A percentile compares a stretch with the other conserved stretches of the same genome.
Evolutionary conservation across 2,329 filamentous ascomycete genomes (phyloP).

Genomic region (Neofusicoccum ribis): DNA sequence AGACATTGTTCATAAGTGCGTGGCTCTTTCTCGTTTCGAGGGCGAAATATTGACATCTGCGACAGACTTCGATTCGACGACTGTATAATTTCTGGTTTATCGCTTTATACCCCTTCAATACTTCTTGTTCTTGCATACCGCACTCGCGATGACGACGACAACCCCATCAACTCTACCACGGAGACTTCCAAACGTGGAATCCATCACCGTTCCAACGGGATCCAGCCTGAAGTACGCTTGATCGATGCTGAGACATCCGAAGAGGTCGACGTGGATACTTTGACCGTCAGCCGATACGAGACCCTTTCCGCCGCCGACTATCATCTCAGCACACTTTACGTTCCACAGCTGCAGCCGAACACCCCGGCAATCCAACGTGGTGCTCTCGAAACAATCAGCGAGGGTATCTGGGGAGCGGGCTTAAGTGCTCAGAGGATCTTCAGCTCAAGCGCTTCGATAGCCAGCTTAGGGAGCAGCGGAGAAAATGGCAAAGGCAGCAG

Average conservation of each 20-base stretch:
- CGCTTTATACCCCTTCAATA: constrained; percentile 89
- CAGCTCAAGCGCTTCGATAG: constrained; percentile 78
- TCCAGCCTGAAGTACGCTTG: constrained; percentile 84
- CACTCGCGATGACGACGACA: constrained; percentile 69
- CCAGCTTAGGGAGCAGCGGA: constrained; percentile 44
- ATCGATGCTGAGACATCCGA: constrained; percentile 83
- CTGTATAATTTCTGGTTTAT: constrained; percentile 96
- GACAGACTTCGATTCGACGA: constrained; percentile 79
- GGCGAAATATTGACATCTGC: constrained; percentile 31
- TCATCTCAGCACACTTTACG: constrained; percentile 80
- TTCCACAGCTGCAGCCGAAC: constrained; percentile 62
- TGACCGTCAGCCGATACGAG: constrained; percentile 85
- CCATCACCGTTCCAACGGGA: constrained; percentile 72
- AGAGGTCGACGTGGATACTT: constrained; percentile 81
- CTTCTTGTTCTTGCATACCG: constrained; percentile 91
- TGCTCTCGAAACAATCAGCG: constrained; percentile 73
- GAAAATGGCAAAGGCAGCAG: constrained; percentile 28
- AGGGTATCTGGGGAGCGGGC: constrained; percentile 85
- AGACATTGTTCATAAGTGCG: constrained; percentile 90
- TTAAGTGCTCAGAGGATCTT: constrained; percentile 86
- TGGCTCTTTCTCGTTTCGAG: constrained; percentile 24
- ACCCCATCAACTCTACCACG: constrained; percentile 53
- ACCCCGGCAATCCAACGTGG: constrained; percentile 64
- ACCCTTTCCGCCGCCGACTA: constrained; percentile 86
- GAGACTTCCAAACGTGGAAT: constrained; percentile 60